Base-by-base conservation (phyloP, 2,329 filamentous ascomycete genomes). In the Neonectria magnoliae region DNA sequence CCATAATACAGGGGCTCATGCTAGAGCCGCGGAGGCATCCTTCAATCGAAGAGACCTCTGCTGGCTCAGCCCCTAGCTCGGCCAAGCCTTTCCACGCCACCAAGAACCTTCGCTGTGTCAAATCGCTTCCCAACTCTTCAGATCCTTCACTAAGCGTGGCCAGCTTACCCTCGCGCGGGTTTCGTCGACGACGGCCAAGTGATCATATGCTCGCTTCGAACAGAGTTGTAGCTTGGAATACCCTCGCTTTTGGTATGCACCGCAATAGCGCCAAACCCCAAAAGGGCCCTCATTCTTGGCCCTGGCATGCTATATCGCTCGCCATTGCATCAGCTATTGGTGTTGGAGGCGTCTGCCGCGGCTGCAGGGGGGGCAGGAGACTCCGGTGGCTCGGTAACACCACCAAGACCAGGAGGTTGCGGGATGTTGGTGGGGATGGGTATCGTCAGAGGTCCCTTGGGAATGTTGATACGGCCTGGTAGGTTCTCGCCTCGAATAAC, bases 401-500 rank as follows among this genome's bases (percentile, higher is more conserved):
- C 77, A 4, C 76, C 75, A 5, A 81, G 71, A 1, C 78, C 79
- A 0, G 79, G 78, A 9, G 78, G 76, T 31, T 76, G 73, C 2
- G 77, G 77, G n/a, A 71, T 65, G 7, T 79, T 74, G 22, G 73
- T 71, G 9, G 79, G 78, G 9, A 81, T 76, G 5, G 81, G 80
- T 48, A 82, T 62, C 25, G 77, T 75, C 73, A 82, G 64, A 1
- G 81, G 80, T 4, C 80, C 81, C 62, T 79, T 80, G 0, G 93
- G 93, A 16, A 95, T 71, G 13, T 76, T 73, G 45, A 75, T 80
- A 65, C 93, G 92, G 50, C 87, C 86, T 1, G 90, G 84, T 41
- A 99, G 83, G 76, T 92, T 91, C 81, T 98, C 93, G 38, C 96
- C 96, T 57, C 88, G 88, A 68, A 99, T 90, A 6, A 98, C 93